Base-by-base conservation (phyloP, 805 yeast genomes). In the Metschnikowia colocasiae region DNA sequence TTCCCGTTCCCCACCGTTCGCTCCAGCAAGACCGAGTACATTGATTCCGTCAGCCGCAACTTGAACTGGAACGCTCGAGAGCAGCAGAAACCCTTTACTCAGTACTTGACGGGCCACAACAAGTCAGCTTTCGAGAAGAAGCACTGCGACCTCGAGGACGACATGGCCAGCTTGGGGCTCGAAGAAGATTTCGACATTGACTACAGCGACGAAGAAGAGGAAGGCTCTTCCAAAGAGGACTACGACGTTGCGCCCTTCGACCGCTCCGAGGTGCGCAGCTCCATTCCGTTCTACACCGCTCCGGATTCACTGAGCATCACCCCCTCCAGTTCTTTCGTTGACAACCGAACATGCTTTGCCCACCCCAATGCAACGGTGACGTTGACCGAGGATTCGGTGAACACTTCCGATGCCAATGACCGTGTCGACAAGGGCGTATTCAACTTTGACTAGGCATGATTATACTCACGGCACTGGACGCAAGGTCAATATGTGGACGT, bases 1-100 rank as follows among this genome's bases (percentile, higher is more conserved):
- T 92, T 79, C 67, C 95, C 97, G 19, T 94, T 94, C 72, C 99
- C 99, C 4, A 90, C 97, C 1, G 94, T 94, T 3, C 79, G 82
- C 52, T 77, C 87, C 1, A 79, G 85, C 19, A 76, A 81, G 47
- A 79, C 85, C 4, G 94, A 88, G 64, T 82, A 87, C 68, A 76
- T 94, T 64, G 95, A 90, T 63, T 78, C 89, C 59, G 90, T 89
- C 39, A 79, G 92, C 63, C 73, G 95, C 57, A 83, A 95, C 25
- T 69, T 94, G 61, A 89, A 92, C 62, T 94, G 99, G 99, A 92
- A 92, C 63, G 89, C 80, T 23, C 78, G 97, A 55, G 94, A 89
- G 60, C 82, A 82, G 47, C 97, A 92, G 62, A 88, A 87, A 58
- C 84, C 95, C 3, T 86, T 88, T 61, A 77, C 76, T 4, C 84